Percentiles rank a stretch among this genome's conserved stretches.
phyloP scores from a whole-genome alignment of 2,329 filamentous ascomycete genomes.

The Sporothrix pallida region DNA sequence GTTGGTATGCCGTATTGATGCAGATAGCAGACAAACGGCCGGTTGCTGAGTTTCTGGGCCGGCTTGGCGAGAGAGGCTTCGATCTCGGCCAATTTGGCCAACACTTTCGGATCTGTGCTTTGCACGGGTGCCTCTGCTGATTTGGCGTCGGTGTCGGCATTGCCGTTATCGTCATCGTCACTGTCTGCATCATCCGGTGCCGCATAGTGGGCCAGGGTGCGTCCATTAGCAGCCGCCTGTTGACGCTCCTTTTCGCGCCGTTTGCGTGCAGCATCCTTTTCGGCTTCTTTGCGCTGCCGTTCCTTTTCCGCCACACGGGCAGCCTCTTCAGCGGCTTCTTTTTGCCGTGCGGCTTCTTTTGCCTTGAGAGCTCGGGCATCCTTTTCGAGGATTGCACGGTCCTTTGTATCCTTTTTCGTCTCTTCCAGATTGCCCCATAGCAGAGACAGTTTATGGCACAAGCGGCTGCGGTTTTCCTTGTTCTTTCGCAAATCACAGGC shows the following conservation, averaged over 20 bases:
- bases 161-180: background rate
- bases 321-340: background rate
- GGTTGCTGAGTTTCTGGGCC: conserved; percentile 50
- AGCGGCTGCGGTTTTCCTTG: conserved; percentile 51
- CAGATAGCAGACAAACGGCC: conserved; percentile 72
- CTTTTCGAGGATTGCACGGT: conserved; percentile 43
- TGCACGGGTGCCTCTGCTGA: background rate
- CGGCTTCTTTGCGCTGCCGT: background rate
- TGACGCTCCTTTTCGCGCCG: background rate
- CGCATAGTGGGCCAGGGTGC: background rate
- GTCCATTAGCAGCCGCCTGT: background rate
- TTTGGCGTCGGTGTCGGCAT: background rate
- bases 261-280: background rate
- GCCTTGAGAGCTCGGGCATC: conserved; percentile 50
- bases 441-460: conserved; percentile 74
- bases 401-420: conserved; percentile 61
- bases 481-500: conserved; percentile 63
- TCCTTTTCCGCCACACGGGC: background rate
- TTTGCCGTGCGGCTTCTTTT: conserved; percentile 49
- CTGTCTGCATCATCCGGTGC: background rate
- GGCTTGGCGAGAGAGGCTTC: background rate
- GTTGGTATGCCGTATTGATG: conserved; percentile 70
- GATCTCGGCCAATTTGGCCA: background rate
- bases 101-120: too few species aligned
- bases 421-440: conserved; percentile 90